Evolutionary conservation across 2,329 filamentous ascomycete species (phyloP).

Genomic region (Trematosphaeria pertusa): DNA sequence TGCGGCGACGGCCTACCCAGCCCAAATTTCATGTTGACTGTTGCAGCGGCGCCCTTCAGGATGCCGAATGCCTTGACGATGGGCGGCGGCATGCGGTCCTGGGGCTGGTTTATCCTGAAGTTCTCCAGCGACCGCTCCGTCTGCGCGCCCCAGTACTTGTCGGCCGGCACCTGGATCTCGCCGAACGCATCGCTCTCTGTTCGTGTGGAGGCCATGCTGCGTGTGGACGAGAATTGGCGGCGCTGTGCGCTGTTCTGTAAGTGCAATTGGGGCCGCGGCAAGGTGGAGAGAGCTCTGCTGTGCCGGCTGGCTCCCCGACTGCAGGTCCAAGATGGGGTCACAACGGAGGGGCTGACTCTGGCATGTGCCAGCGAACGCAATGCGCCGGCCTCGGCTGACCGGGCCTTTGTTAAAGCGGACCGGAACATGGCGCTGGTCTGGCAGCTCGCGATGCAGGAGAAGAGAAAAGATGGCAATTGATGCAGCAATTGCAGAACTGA

Average conservation of each 20-base stretch:
- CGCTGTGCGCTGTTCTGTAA: conserved; percentile 24
- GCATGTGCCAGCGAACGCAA: conserved; percentile 46
- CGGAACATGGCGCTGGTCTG: conserved; percentile 42
- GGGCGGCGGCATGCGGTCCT: conserved; percentile 96
- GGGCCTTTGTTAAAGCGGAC: conserved; percentile 37
- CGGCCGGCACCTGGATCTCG: conserved; percentile 86
- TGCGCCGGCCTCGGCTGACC: conserved; percentile 44
- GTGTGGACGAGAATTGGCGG: conserved; percentile 42
- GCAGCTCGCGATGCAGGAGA: background rate
- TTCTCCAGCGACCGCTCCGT: conserved; percentile 95
- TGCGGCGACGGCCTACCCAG: conserved; percentile 65
- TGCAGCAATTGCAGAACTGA: conserved; percentile 4
- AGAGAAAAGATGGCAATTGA: conserved; percentile 6
- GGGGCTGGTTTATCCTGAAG: conserved; percentile 99
- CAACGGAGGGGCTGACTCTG: conserved; percentile 36
- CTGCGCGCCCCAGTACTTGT: conserved; percentile 99
- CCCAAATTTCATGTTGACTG: conserved; percentile 93
- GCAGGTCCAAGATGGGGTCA: conserved; percentile 16
- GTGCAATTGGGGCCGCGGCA: conserved; percentile 28
- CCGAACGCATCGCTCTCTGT: conserved; percentile 98
- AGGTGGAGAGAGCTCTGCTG: conserved; percentile 37
- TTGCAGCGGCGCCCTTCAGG: conserved; percentile 93
- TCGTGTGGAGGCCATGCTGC: conserved; percentile 62
- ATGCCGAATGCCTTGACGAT: conserved; percentile 95
- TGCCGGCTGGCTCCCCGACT: conserved; percentile 23